phyloP scores from a whole-genome alignment of 108 stramenopile species.

The Skeletonema tropicum region DNA sequence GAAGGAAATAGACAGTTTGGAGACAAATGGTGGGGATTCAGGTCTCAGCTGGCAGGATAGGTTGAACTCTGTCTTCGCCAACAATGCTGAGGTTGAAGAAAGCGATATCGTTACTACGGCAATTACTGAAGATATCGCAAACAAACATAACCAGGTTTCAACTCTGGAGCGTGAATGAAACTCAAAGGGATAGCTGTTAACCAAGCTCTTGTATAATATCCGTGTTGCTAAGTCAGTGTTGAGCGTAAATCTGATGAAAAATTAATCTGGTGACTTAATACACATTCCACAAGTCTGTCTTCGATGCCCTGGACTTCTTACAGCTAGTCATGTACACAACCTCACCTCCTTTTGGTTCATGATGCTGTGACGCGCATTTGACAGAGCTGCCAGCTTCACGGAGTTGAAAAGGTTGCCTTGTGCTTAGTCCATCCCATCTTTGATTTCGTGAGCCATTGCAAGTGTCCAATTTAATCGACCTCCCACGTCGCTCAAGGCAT shows the following conservation, averaged over 20 bases:
- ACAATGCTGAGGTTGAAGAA: too few relatives aligned
- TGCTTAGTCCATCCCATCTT: slow-evolving; percentile 23
- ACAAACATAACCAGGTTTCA: too few relatives aligned
- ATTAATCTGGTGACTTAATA: slow-evolving; percentile 14
- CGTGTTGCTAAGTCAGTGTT: too few relatives aligned
- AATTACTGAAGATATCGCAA: too few relatives aligned
- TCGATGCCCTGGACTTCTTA: slow-evolving; percentile 3
- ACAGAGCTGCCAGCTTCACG: slow-evolving; percentile 22
- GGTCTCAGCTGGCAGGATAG: too few relatives aligned
- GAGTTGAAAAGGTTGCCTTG: slow-evolving; percentile 22
- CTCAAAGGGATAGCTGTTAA: too few relatives aligned
- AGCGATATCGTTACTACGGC: too few relatives aligned
- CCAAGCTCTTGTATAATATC: too few relatives aligned
- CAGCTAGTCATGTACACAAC: slow-evolving; percentile 33
- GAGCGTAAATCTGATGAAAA: too few relatives aligned
- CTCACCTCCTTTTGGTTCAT: slow-evolving; percentile 37
- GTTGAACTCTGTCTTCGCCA: too few relatives aligned
- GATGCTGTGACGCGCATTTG: slow-evolving; percentile 41
- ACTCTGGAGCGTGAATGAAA: too few relatives aligned
- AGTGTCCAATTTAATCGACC: slow-evolving; percentile 21
- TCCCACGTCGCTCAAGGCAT: slow-evolving; percentile 40
- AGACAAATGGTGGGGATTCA: too few relatives aligned
- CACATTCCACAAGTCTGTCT: slow-evolving; percentile 31
- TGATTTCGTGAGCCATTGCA: slow-evolving; percentile 22
- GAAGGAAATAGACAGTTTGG: not conserved